Evolutionary conservation across 1,139 yeast genomes (phyloP), one percentile per base, ranked within the genome.

Genomic region (Geotrichum histeridarum): DNA sequence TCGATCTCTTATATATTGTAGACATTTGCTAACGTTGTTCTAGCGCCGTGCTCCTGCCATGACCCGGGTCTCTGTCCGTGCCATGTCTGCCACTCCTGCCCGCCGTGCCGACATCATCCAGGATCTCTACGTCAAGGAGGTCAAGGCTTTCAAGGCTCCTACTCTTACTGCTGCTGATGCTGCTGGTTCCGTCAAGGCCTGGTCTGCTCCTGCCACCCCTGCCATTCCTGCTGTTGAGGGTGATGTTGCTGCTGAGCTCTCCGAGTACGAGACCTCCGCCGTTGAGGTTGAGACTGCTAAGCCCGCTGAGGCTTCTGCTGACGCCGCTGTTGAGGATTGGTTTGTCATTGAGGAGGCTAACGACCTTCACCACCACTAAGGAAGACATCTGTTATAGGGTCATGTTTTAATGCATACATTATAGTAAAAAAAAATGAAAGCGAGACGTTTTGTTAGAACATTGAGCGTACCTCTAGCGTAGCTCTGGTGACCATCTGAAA

Each of bases 101-200:
- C 48, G 52, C 44, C 53, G 54, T 15, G 49, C 61, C 54, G 83
- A 89, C 77, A 79, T 86, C 70, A 75, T 91, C 68, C 82, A 89
- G 72, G 96, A 91, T 63, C 80, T 91, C 64, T 93, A 91, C 77
- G 76, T 91, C 69, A 84, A 80, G 73, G 95, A 89, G 74, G 78
- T 93, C 75, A 87, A 84, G 77, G 82, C 83, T 59, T 89, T 86
- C 82, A 88, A 90, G 79, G 91, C 96, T 70, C 80, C 84, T 60
- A 83, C 91, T 60, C 70, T 84, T 60, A 74, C 88, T 54, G 81
- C 86, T 59, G 75, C 81, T 64, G 95, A 87, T 65, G 83, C 91
- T 58, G 89, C 83, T 69, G 82, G 83, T 60, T 80, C 85, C 61
- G 94, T 90, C 64, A 83, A 84, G 76, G 81, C 86, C 64, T 90